Conservation (phyloP, 768 basidiomycete genomes). For the Psilocybe cyanescens region DNA sequence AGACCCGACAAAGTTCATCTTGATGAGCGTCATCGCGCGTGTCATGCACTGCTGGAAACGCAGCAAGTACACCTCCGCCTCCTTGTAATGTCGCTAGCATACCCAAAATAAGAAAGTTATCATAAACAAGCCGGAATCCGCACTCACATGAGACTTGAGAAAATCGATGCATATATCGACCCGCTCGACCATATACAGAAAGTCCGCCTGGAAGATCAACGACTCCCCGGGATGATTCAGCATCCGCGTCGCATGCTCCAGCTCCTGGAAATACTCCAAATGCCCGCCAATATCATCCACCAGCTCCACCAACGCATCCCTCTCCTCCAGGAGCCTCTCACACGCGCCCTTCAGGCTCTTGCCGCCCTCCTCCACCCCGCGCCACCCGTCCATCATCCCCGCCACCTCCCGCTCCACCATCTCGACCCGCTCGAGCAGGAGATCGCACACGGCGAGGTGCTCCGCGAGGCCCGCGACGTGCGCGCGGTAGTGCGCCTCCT, state of each 20-base stretch:
- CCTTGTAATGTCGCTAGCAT: constrained; percentile 82
- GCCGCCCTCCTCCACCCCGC: constrained; percentile 91
- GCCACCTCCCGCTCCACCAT: constrained; percentile 76
- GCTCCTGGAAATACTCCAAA: constrained; percentile 92
- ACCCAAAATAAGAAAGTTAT: background rate
- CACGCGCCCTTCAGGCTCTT: constrained; percentile 90
- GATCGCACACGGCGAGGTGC: constrained; percentile 80
- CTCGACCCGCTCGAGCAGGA: constrained; percentile 70
- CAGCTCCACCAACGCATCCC: constrained; percentile 79
- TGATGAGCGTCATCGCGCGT: constrained; percentile 96
- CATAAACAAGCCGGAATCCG: background rate
- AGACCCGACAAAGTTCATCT: constrained; percentile 93
- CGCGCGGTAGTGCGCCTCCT: constrained; percentile 90
- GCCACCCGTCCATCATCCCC: constrained; percentile 84
- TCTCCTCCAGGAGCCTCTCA: constrained; percentile 86
- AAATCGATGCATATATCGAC: constrained; percentile 95
- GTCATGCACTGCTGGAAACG: constrained; percentile 99
- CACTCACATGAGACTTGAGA: constrained; percentile 80
- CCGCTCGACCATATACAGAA: constrained; percentile 94
- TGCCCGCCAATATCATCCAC: constrained; percentile 84
- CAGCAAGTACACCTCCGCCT: constrained; percentile 93
- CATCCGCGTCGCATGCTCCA: constrained; percentile 92
- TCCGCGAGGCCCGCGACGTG: constrained; percentile 79
- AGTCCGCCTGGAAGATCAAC: constrained; percentile 88
- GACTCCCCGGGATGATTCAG: constrained; percentile 93